These are phyloP conservation scores for Physcomitrium patens DNA, from an alignment of 225 moss, liverwort and hornwort species.

Conservation along the genomic window DNA sequence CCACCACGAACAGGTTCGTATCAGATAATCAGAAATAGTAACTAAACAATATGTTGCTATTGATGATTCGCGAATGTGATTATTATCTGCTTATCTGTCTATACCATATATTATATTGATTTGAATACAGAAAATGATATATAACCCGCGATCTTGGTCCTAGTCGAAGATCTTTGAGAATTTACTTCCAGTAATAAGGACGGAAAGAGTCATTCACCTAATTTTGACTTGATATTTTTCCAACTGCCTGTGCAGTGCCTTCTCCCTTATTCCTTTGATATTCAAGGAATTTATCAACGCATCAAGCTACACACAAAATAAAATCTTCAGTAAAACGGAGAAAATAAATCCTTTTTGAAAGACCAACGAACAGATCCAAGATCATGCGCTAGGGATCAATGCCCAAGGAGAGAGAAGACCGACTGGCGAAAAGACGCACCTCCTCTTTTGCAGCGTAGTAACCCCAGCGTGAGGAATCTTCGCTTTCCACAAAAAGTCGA, in stretches of 20 bases:
- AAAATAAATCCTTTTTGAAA: neutral
- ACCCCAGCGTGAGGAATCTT: conserved; percentile 81
- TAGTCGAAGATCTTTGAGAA: neutral
- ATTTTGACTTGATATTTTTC: conserved; percentile 78
- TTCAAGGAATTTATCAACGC: conserved; percentile 81
- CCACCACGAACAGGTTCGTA: conserved; percentile 22
- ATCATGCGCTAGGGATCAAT: conserved; percentile 12
- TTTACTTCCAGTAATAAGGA: neutral
- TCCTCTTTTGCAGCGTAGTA: conserved; percentile 96
- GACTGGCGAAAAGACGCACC: conserved; percentile 43
- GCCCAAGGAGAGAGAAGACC: conserved; percentile 18
- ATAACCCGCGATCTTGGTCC: neutral
- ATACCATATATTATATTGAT: neutral
- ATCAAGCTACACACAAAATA: conserved; percentile 69
- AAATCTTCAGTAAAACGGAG: conserved; percentile 10
- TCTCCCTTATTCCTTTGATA: conserved; percentile 93
- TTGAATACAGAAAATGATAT: no score
- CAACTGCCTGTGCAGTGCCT: conserved; percentile 76
- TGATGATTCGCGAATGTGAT: neutral
- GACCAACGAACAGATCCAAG: conserved; percentile 5
- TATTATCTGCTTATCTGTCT: neutral
- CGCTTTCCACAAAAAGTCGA: conserved; percentile 92
- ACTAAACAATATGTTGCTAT: neutral
- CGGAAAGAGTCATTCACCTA: conserved; percentile 48
- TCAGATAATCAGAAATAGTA: conserved; percentile 30